A percentile compares a stretch with the other conserved stretches of the same genome.
These are phyloP conservation scores for Penicillium freii DNA, from an alignment of 2,329 filamentous ascomycete species.

Conservation along the genomic window DNA sequence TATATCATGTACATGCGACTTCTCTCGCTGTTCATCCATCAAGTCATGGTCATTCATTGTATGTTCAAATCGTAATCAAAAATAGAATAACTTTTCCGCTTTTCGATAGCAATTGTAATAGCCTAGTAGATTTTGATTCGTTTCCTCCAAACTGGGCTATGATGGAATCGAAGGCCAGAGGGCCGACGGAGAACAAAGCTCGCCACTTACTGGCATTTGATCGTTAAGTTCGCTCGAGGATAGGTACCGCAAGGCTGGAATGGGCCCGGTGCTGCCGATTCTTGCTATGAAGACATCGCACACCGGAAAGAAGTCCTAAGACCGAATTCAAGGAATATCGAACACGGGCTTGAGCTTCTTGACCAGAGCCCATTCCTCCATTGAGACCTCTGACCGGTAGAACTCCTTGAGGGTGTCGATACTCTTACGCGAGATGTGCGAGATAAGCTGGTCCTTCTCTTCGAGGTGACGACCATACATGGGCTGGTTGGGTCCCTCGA, in stretches of 20 bases:
- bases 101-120: slow-evolving; percentile 20
- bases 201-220: slow-evolving; percentile 3
- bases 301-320: not conserved
- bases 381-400: slow-evolving; percentile 80
- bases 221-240: slow-evolving; percentile 6
- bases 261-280: not conserved
- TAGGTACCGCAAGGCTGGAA: slow-evolving; percentile 7
- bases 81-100: slow-evolving; percentile 21
- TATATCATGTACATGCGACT: slow-evolving; percentile 32
- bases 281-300: not conserved
- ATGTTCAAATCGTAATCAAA: slow-evolving; percentile 26
- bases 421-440: slow-evolving; percentile 76
- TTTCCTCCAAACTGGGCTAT: slow-evolving; percentile 9
- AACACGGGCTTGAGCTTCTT: slow-evolving; percentile 94
- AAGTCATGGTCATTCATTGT: slow-evolving; percentile 30
- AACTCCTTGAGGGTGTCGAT: slow-evolving; percentile 97
- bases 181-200: slow-evolving; percentile 12
- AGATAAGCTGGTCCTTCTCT: slow-evolving; percentile 85
- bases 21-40: slow-evolving; percentile 22
- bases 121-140: slow-evolving; percentile 10
- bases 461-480: slow-evolving; percentile 93
- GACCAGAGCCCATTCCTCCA: slow-evolving; percentile 92
- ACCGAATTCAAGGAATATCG: slow-evolving; percentile 66
- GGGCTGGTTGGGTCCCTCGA: slow-evolving; percentile 90
- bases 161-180: slow-evolving; percentile 2